Evolutionary conservation across 1,284 basidiomycete genomes (phyloP).

Genomic region (Malassezia arunalokei): DNA sequence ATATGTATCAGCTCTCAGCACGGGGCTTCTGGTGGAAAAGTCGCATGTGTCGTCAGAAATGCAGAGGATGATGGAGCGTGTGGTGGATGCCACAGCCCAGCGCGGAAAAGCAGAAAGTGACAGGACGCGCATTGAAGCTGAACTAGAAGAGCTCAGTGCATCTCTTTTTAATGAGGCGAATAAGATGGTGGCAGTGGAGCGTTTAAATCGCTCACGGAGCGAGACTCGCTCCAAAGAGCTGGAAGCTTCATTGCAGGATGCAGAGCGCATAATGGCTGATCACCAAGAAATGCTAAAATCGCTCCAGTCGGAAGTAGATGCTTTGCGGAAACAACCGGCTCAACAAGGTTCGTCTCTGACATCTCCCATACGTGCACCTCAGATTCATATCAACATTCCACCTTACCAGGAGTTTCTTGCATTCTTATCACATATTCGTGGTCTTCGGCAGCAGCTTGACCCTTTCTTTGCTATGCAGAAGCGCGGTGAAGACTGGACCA

Average conservation of each 20-base stretch:
- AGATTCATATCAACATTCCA: slow-evolving; percentile 45
- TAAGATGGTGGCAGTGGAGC: slow-evolving; percentile 64
- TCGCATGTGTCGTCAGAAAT: slow-evolving; percentile 80
- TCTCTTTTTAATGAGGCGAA: slow-evolving; percentile 51
- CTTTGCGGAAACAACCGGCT: slow-evolving; percentile 22
- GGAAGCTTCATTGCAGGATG: slow-evolving; percentile 65
- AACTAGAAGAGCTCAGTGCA: slow-evolving; percentile 79
- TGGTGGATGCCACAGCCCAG: slow-evolving; percentile 81
- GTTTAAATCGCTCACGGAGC: slow-evolving; percentile 61
- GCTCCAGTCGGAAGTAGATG: slow-evolving; percentile 75
- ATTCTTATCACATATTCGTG: slow-evolving; percentile 69
- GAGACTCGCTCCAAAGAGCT: slow-evolving; percentile 70
- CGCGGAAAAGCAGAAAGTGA: slow-evolving; percentile 74
- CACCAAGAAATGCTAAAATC: slow-evolving; percentile 54
- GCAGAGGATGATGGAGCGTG: slow-evolving; percentile 80
- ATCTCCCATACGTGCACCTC: slow-evolving; percentile 26
- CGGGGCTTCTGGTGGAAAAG: slow-evolving; percentile 79
- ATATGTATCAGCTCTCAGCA: slow-evolving; percentile 49
- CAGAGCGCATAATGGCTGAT: slow-evolving; percentile 56
- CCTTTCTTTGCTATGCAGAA: slow-evolving; percentile 34
- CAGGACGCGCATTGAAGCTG: slow-evolving; percentile 50
- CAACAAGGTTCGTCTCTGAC: slow-evolving; percentile 9
- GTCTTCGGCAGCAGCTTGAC: slow-evolving; percentile 51
- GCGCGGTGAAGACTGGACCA: slow-evolving; percentile 10
- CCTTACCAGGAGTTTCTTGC: slow-evolving; percentile 76